Percentiles rank a stretch among this genome's conserved stretches.
Evolutionary conservation across 192 early-diverging fungal species (phyloP).

Genomic region (Chytriomyces sp.): DNA sequence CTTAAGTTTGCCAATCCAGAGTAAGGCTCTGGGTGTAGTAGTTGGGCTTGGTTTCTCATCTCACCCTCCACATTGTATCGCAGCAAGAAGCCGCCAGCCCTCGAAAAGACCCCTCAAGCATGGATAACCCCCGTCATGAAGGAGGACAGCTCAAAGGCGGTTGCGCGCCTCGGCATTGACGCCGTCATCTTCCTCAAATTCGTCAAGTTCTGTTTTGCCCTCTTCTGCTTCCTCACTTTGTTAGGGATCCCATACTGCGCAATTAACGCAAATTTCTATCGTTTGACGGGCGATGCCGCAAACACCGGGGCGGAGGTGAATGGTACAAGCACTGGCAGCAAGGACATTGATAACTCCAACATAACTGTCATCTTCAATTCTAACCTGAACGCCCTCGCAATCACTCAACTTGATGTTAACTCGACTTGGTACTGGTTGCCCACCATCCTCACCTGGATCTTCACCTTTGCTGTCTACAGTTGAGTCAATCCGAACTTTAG

Average conservation of each 20-base stretch:
- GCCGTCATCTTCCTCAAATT: slow-evolving; percentile 55
- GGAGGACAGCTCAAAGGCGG: slow-evolving; percentile 30
- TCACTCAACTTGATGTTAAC: slow-evolving; percentile 28
- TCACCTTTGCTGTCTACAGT: slow-evolving; percentile 37
- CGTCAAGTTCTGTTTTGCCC: slow-evolving; percentile 30
- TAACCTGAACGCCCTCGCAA: slow-evolving; percentile 30
- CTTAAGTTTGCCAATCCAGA: slow-evolving; percentile 38
- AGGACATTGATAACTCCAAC: slow-evolving; percentile 30
- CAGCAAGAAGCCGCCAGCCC: slow-evolving; percentile 39
- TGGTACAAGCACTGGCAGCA: background rate
- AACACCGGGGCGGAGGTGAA: slow-evolving; percentile 8
- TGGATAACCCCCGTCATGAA: slow-evolving; percentile 42
- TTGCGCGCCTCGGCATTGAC: slow-evolving; percentile 50
- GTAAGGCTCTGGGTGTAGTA: slow-evolving; percentile 19
- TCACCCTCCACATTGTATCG: slow-evolving; percentile 2
- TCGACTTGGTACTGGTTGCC: slow-evolving; percentile 42
- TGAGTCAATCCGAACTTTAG: too few species aligned
- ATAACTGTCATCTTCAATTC: slow-evolving; percentile 34
- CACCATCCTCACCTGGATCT: slow-evolving; percentile 36
- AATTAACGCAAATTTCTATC: slow-evolving; percentile 32
- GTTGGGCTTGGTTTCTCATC: background rate
- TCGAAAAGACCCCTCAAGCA: slow-evolving; percentile 25
- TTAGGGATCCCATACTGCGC: slow-evolving; percentile 26
- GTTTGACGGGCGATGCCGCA: slow-evolving; percentile 10
- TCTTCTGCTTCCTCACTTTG: slow-evolving; percentile 34